Percentiles rank a stretch among this genome's conserved stretches.
Conservation (phyloP, 2,329 filamentous ascomycete species). For the Aureobasidium namibiae region DNA sequence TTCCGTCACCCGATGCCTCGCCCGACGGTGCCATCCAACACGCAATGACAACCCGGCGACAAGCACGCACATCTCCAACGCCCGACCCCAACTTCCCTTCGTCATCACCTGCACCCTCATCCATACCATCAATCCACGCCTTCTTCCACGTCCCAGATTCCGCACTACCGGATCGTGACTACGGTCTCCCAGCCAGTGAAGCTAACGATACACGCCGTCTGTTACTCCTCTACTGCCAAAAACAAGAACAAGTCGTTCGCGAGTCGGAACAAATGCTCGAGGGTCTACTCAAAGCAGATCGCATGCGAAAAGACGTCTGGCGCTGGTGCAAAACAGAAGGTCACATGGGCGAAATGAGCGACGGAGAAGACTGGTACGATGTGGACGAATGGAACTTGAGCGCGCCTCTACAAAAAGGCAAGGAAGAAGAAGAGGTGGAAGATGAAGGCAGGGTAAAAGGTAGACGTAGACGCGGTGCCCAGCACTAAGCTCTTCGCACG, state of each 20-base stretch:
- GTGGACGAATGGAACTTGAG: slow-evolving; percentile 68
- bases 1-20: slow-evolving; percentile 7
- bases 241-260: slow-evolving; percentile 75
- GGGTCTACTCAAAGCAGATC: slow-evolving; percentile 64
- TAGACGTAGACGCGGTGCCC: slow-evolving; percentile 34
- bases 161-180: slow-evolving; percentile 58
- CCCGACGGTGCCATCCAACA: slow-evolving; percentile 24
- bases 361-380: slow-evolving; percentile 87
- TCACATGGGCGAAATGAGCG: slow-evolving; percentile 70
- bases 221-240: slow-evolving; percentile 70
- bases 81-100: slow-evolving; percentile 21
- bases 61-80: slow-evolving; percentile 38
- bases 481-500: not conserved
- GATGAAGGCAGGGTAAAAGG: slow-evolving; percentile 48
- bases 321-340: slow-evolving; percentile 72
- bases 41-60: slow-evolving; percentile 48
- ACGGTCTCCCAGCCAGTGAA: slow-evolving; percentile 63
- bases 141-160: slow-evolving; percentile 60
- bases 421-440: slow-evolving; percentile 74
- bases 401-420: slow-evolving; percentile 70
- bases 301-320: slow-evolving; percentile 62
- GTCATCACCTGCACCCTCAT: slow-evolving; percentile 38
- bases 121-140: slow-evolving; percentile 58
- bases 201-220: slow-evolving; percentile 70
- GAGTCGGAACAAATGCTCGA: slow-evolving; percentile 60